Evolutionary conservation across 306 rosid species (phyloP).

Genomic region (Glycine latifolia): DNA sequence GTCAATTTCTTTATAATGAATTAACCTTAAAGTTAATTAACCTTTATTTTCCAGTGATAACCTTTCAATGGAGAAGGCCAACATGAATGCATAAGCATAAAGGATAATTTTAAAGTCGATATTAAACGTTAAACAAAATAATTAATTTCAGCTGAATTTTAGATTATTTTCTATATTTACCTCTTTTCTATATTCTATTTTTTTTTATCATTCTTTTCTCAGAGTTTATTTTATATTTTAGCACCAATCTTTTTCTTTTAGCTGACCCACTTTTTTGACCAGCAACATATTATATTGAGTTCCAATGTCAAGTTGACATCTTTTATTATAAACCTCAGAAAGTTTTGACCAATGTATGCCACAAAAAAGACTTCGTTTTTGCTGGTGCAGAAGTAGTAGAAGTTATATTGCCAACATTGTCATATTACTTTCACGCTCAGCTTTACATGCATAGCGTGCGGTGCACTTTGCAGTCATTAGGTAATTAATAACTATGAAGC

Average conservation of each 20-base stretch:
- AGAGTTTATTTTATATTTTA: neutral
- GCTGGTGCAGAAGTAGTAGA: slow-evolving; percentile 5
- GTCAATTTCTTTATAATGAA: neutral
- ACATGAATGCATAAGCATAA: neutral
- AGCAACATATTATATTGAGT: slow-evolving; percentile 19
- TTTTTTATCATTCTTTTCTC: neutral
- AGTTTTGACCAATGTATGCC: slow-evolving; percentile 5
- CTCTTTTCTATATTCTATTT: neutral
- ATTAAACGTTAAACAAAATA: neutral
- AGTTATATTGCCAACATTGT: neutral
- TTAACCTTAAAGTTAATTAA: neutral
- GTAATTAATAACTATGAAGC: slow-evolving; percentile 39
- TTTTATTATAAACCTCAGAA: slow-evolving; percentile 20
- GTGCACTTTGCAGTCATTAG: slow-evolving; percentile 48
- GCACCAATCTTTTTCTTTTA: neutral
- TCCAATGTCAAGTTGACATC: slow-evolving; percentile 43
- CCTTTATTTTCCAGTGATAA: neutral
- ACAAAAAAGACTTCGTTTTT: slow-evolving; percentile 11
- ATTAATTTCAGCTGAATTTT: neutral
- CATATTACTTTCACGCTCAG: neutral
- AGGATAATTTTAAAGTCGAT: neutral
- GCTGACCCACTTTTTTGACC: slow-evolving; percentile 14
- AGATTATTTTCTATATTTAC: neutral
- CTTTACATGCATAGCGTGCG: slow-evolving; percentile 33
- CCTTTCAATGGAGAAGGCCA: neutral